Percentiles rank a stretch among this genome's conserved stretches.
phyloP scores from a whole-genome alignment of 176 grass and related monocot species.

The Musa schizocarpa region DNA sequence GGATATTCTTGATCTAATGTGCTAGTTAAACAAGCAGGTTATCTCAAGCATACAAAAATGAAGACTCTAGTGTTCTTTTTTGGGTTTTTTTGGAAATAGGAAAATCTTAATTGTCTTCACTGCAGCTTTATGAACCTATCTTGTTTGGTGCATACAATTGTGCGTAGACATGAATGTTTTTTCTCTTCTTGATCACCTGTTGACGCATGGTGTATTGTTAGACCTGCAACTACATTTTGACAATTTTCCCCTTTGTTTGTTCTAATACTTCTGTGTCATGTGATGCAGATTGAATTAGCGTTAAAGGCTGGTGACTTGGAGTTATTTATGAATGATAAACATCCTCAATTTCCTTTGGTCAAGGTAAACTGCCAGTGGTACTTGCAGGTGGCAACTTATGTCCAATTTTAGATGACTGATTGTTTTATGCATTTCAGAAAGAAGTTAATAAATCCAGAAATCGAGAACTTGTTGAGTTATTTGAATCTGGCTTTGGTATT shows the following conservation, averaged over 20 bases:
- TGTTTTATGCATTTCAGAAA: constrained; percentile 47
- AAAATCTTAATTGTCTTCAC: neutral
- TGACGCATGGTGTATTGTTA: neutral
- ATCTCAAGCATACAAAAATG: neutral
- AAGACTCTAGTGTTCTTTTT: neutral
- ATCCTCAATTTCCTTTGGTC: constrained; percentile 65
- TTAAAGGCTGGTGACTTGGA: constrained; percentile 60
- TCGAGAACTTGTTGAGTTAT: constrained; percentile 77
- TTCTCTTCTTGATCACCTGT: neutral
- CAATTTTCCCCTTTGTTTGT: constrained; percentile 11
- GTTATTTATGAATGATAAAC: constrained; percentile 58
- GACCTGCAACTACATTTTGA: constrained; percentile 7
- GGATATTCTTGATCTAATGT: neutral
- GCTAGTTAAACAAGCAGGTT: neutral
- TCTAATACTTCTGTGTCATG: neutral
- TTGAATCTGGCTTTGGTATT: constrained; percentile 93
- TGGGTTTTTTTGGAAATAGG: neutral
- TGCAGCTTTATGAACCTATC: neutral
- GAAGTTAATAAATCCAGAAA: constrained; percentile 89
- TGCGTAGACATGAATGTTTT: neutral
- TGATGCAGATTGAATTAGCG: constrained; percentile 68
- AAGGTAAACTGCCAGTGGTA: constrained; percentile 45
- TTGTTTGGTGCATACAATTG: neutral
- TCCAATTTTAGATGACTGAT: constrained; percentile 17
- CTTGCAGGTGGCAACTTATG: constrained; percentile 21